phyloP scores from a whole-genome alignment of 148 eudicot species.

The Heliamphora exappendiculata region DNA sequence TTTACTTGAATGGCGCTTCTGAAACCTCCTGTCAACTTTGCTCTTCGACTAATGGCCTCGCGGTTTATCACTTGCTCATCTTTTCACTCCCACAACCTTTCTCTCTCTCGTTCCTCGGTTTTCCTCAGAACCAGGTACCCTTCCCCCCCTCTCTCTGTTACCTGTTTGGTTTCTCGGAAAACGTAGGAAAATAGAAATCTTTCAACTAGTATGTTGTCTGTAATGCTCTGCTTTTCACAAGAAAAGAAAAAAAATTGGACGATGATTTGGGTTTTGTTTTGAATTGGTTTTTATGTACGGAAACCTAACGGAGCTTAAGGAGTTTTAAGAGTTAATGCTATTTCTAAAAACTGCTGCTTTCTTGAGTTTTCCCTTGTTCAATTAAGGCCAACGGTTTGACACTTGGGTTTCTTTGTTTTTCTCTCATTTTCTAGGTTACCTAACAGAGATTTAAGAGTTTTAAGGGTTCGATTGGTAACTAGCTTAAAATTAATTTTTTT shows the following conservation, averaged over 20 bases:
- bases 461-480: not conserved
- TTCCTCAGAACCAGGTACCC: slow-evolving; percentile 22
- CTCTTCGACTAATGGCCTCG: slow-evolving; percentile 44
- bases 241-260: not conserved
- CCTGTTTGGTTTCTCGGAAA: not conserved
- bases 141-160: not conserved
- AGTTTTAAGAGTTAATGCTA: not conserved
- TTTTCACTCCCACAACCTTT: slow-evolving; percentile 17
- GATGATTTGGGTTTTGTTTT: not conserved
- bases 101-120: slow-evolving; percentile 14
- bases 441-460: not conserved
- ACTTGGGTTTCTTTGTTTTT: not conserved
- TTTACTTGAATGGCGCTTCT: slow-evolving; percentile 35
- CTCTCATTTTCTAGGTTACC: not conserved
- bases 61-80: slow-evolving; percentile 21
- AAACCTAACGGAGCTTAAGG: not conserved
- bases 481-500: not conserved
- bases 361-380: not conserved
- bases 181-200: not conserved
- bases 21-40: slow-evolving; percentile 21
- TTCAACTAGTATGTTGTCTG: not conserved
- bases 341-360: not conserved
- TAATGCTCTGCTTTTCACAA: not conserved
- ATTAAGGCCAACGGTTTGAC: not conserved
- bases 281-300: not conserved